These are phyloP conservation scores for Piper longum DNA, from an alignment of 164 flowering plant genomes.

Conservation along the genomic window DNA sequence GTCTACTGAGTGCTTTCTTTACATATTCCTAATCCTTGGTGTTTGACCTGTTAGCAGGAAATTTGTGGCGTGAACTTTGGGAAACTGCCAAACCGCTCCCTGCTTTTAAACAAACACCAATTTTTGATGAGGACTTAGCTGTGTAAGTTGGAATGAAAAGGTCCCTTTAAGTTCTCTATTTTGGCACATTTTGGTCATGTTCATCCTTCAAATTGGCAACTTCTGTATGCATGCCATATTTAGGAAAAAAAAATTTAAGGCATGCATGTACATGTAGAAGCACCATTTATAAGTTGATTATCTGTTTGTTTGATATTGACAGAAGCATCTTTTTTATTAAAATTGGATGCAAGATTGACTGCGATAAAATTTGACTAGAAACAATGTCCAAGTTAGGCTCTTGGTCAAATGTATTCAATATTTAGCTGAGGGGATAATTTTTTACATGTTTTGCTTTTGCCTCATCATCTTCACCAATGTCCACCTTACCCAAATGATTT, in stretches of 20 bases:
- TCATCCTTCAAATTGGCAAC: neutral
- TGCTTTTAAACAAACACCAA: constrained; percentile 73
- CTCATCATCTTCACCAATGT: neutral
- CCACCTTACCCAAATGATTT: neutral
- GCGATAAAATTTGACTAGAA: neutral
- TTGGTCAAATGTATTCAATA: neutral
- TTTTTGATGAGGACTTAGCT: constrained; percentile 86
- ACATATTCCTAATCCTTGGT: neutral
- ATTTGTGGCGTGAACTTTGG: constrained; percentile 94
- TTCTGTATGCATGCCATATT: neutral
- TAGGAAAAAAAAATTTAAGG: neutral
- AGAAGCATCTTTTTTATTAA: neutral
- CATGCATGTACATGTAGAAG: neutral
- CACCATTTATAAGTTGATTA: neutral
- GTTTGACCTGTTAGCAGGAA: constrained; percentile 33
- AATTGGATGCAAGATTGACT: neutral
- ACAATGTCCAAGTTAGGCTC: neutral
- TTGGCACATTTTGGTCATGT: neutral
- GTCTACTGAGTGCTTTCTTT: neutral
- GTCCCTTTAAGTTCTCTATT: neutral
- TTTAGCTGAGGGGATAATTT: neutral
- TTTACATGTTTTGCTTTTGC: neutral
- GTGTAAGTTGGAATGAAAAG: constrained; percentile 45
- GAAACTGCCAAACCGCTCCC: constrained; percentile 84
- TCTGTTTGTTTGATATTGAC: neutral